Percentiles rank a stretch among this genome's conserved stretches.
These are phyloP conservation scores for Aspergillus biplanus DNA, from an alignment of 495 filamentous ascomycete species.

Conservation along the genomic window DNA sequence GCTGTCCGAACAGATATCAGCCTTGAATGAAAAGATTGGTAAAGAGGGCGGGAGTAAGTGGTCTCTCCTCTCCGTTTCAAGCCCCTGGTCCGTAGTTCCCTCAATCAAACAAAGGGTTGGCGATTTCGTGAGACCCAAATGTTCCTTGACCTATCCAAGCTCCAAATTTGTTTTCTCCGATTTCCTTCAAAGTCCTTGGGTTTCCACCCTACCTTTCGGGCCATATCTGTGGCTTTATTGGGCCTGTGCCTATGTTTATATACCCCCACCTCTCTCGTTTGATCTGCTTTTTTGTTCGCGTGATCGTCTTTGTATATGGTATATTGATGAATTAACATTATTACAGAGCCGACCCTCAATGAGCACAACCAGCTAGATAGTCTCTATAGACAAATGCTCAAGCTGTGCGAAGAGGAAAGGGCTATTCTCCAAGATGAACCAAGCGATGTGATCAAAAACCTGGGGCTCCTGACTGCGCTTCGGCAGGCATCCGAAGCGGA, in stretches of 20 bases:
- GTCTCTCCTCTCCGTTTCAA: constrained; percentile 12
- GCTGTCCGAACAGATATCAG: constrained; percentile 55
- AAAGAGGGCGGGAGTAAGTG: constrained; percentile 49
- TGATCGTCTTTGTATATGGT: neutral
- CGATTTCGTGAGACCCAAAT: no score
- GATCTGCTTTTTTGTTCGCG: neutral
- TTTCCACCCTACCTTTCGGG: neutral
- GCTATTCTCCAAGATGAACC: constrained; percentile 60
- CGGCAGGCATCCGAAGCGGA: constrained; percentile 61
- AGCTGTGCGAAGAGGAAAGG: constrained; percentile 64
- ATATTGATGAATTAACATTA: constrained; percentile 17
- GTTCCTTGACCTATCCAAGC: no score
- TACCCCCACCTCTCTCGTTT: neutral
- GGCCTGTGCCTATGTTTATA: neutral
- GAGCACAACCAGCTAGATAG: constrained; percentile 57
- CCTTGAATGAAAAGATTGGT: constrained; percentile 54
- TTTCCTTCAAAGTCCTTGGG: no score
- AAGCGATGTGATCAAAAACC: constrained; percentile 60
- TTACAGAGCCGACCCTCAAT: constrained; percentile 40
- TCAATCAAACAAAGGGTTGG: no score
- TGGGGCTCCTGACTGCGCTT: constrained; percentile 65
- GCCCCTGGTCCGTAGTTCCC: neutral
- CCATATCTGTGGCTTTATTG: no score
- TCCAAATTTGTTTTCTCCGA: no score
- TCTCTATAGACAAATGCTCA: constrained; percentile 65